phyloP scores from a whole-genome alignment of 2,329 filamentous ascomycete genomes.

The Claviceps lovelessii region DNA sequence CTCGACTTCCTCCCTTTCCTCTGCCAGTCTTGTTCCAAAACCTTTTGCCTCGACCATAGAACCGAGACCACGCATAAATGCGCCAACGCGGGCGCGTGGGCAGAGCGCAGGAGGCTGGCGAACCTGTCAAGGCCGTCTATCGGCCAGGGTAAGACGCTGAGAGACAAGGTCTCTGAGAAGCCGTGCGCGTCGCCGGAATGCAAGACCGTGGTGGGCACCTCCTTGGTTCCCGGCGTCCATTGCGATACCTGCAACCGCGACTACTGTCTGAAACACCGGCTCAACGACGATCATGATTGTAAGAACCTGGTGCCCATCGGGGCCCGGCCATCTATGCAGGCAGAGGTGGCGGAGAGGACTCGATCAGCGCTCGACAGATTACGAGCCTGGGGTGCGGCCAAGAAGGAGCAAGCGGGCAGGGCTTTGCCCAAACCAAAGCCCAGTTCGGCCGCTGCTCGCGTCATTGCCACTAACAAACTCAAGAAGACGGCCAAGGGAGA shows the following conservation, averaged over 20 bases:
- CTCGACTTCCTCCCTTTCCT: conserved; percentile 92
- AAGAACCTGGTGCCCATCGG: conserved; percentile 51
- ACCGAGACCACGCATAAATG: conserved; percentile 69
- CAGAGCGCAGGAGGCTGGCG: conserved; percentile 39
- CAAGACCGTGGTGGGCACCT: conserved; percentile 58
- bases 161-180: conserved; percentile 43
- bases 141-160: conserved; percentile 39
- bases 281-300: conserved; percentile 75
- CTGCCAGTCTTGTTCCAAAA: conserved; percentile 75
- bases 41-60: conserved; percentile 89
- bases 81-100: conserved; percentile 46
- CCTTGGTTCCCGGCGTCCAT: conserved; percentile 53
- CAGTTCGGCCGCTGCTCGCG: conserved; percentile 45
- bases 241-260: conserved; percentile 56
- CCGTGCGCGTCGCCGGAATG: conserved; percentile 53
- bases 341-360: conserved; percentile 46
- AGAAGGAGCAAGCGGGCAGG: conserved; percentile 47
- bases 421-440: conserved; percentile 50
- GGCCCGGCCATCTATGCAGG: conserved; percentile 27
- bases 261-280: conserved; percentile 66
- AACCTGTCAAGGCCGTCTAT: conserved; percentile 38
- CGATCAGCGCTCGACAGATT: conserved; percentile 62
- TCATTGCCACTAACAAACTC: conserved; percentile 59
- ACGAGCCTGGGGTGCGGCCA: conserved; percentile 64
- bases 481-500: conserved; percentile 88